phyloP scores from a whole-genome alignment of 2,329 filamentous ascomycete species.

The Neofusicoccum ribis region DNA sequence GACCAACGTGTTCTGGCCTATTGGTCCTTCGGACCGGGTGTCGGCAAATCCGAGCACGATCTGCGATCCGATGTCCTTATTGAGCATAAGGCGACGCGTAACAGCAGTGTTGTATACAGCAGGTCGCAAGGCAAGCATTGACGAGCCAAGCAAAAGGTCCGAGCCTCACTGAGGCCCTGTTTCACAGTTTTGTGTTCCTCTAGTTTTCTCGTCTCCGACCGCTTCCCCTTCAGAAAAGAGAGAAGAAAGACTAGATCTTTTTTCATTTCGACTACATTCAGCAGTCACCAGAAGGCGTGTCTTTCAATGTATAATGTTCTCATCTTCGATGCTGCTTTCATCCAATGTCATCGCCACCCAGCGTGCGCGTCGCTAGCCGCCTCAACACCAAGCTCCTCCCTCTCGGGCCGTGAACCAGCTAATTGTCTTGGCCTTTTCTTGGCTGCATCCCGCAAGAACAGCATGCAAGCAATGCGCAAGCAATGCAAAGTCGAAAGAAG shows the following conservation, averaged over 20 bases:
- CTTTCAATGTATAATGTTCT: not conserved
- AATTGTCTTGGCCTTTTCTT: not conserved
- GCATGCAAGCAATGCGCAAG: not conserved
- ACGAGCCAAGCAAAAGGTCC: not conserved
- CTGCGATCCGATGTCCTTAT: not conserved
- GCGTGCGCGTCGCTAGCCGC: not conserved
- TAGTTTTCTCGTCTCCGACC: not conserved
- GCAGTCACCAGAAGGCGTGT: not conserved
- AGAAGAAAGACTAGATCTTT: not conserved
- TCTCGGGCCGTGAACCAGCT: not conserved
- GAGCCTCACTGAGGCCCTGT: not conserved
- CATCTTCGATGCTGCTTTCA: not conserved
- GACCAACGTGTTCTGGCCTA: not conserved
- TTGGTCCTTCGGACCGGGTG: not conserved
- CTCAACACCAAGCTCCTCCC: not conserved
- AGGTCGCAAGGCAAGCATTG: not conserved
- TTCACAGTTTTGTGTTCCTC: not conserved
- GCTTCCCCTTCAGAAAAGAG: not conserved
- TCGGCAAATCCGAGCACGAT: not conserved
- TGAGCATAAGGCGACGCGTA: constrained; percentile 2
- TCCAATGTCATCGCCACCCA: not conserved
- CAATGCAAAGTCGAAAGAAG: not conserved
- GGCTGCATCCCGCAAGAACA: constrained; percentile 2
- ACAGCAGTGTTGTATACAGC: constrained; percentile 7
- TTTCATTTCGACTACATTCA: too few relatives aligned